Evolutionary conservation across 2,329 filamentous ascomycete species (phyloP).

Genomic region (Parascedosporium putredinis): DNA sequence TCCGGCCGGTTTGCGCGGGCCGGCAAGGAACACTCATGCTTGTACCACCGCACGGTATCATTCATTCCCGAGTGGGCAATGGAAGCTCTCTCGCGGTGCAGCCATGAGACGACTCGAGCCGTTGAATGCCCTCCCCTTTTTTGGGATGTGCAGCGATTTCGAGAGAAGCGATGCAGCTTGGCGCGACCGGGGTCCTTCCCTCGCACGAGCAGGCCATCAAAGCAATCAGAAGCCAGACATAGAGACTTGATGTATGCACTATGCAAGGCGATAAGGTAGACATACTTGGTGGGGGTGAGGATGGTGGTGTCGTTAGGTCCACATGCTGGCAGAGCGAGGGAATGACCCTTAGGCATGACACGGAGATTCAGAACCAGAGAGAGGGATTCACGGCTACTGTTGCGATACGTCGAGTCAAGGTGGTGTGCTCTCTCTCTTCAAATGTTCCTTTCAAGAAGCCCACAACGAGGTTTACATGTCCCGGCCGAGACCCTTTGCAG

Average conservation of each 20-base stretch:
- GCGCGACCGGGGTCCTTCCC: not conserved
- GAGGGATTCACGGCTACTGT: no score
- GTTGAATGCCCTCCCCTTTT: not conserved
- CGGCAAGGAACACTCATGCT: not conserved
- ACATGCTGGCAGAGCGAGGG: not conserved
- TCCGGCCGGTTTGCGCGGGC: not conserved
- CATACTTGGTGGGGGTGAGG: not conserved
- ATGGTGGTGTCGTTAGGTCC: slow-evolving; percentile 2
- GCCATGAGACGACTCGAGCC: not conserved
- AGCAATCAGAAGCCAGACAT: slow-evolving; percentile 2
- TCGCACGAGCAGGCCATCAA: not conserved
- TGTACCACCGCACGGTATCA: not conserved
- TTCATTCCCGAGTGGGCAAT: not conserved
- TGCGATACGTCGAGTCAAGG: not conserved
- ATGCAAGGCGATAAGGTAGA: slow-evolving; percentile 1
- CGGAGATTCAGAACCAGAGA: no score
- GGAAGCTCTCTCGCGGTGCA: not conserved
- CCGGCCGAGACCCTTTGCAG: no score
- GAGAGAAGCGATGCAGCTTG: not conserved
- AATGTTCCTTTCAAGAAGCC: no score
- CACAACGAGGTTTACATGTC: no score
- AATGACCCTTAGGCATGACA: no score
- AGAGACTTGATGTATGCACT: not conserved
- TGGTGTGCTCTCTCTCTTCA: no score
- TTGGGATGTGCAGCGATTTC: not conserved